Percentiles rank a stretch among this genome's conserved stretches.
These are phyloP conservation scores for Ophiostoma novo-ulmi DNA, from an alignment of 2,329 filamentous ascomycete genomes.

Conservation along the genomic window DNA sequence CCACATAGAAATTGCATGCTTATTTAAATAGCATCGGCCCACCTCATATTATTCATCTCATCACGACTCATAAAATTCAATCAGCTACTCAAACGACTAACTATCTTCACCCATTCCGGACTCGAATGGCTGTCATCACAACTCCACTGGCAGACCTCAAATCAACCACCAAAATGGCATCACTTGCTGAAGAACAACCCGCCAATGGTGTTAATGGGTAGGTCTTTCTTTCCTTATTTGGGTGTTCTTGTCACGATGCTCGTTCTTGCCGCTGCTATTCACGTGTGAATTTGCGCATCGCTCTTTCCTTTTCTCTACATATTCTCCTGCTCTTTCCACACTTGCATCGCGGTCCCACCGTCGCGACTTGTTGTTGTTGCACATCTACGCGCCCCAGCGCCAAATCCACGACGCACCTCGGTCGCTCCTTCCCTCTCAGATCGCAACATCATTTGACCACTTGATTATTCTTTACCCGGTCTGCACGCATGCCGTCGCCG, in stretches of 20 bases:
- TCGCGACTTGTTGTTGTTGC: slow-evolving; percentile 15
- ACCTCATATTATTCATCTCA: too few relatives aligned
- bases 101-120: background rate
- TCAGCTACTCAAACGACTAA: slow-evolving; percentile 25
- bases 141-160: slow-evolving; percentile 41
- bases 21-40: background rate
- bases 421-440: slow-evolving; percentile 2
- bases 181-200: slow-evolving; percentile 41
- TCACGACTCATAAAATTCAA: background rate
- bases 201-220: slow-evolving; percentile 50
- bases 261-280: background rate
- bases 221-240: slow-evolving; percentile 36
- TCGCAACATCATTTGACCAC: too few relatives aligned
- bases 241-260: background rate
- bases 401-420: background rate
- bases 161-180: slow-evolving; percentile 45
- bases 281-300: background rate
- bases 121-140: slow-evolving; percentile 50
- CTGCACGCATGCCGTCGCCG: background rate
- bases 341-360: slow-evolving; percentile 2
- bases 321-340: background rate
- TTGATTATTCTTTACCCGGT: background rate
- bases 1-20: background rate
- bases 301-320: background rate
- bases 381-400: background rate